Percentiles rank a stretch among this genome's conserved stretches.
These are phyloP conservation scores for Tribonema minus DNA, from an alignment of 108 stramenopile species.

Conservation along the genomic window DNA sequence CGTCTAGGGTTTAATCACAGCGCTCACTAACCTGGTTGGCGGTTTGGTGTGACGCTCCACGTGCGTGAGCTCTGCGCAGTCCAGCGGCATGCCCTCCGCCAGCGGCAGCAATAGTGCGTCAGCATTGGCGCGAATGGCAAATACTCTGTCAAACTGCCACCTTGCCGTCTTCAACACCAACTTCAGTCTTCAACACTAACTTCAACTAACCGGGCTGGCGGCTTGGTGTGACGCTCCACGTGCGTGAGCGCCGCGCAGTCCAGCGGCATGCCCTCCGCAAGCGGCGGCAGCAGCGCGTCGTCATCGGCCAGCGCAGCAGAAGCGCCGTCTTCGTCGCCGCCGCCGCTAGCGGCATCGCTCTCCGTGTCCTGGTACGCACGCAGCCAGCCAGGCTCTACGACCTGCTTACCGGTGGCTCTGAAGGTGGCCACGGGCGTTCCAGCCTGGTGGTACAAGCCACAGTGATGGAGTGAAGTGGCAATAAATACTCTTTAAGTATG, in stretches of 20 bases:
- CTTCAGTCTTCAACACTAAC: too few relatives aligned
- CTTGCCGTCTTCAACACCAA: too few relatives aligned
- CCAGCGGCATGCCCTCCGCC: conserved; percentile 49
- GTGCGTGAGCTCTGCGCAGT: conserved; percentile 22
- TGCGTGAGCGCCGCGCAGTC: conserved; percentile 23
- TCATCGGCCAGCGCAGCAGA: background rate
- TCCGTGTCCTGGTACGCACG: conserved; percentile 6
- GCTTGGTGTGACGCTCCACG: conserved; percentile 54
- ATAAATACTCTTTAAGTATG: background rate
- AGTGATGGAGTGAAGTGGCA: background rate
- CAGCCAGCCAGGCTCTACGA: background rate
- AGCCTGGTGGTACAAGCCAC: background rate
- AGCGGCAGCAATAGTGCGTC: conserved; percentile 44
- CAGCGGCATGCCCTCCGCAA: conserved; percentile 53
- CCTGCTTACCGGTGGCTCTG: background rate
- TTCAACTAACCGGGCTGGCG: conserved; percentile 63
- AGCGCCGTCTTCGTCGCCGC: too few relatives aligned
- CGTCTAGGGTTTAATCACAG: too few relatives aligned
- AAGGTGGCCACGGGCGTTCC: background rate
- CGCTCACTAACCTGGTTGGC: conserved; percentile 62
- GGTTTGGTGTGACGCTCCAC: conserved; percentile 57
- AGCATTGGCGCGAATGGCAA: background rate
- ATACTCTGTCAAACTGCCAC: too few relatives aligned
- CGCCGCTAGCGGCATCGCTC: background rate
- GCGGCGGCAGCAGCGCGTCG: conserved; percentile 38